Conservation (phyloP, 345 rosid genomes). For the Citropsis articulata region DNA sequence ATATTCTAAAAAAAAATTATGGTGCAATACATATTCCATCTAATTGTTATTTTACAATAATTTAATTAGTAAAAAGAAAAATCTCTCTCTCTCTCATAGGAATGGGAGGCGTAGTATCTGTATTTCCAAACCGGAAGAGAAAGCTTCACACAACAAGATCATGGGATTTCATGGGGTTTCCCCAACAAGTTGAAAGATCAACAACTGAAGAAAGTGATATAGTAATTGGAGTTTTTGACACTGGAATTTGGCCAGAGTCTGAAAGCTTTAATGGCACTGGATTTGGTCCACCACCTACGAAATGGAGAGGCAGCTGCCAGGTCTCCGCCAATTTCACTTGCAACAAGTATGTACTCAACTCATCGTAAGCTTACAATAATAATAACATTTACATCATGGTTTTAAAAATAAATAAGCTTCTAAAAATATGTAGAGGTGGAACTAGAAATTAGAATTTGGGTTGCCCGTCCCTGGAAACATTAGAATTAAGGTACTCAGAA, state of each 20-base stretch:
- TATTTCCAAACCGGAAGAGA: constrained; percentile 20
- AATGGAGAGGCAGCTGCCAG: constrained; percentile 27
- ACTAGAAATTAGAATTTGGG: too few species aligned
- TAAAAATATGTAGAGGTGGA: too few species aligned
- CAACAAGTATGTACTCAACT: constrained; percentile 17
- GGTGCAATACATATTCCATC: too few species aligned
- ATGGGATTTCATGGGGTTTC: constrained; percentile 25
- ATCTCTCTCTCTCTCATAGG: background rate
- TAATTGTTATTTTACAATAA: too few species aligned
- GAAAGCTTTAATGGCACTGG: constrained; percentile 29
- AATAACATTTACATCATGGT: too few species aligned
- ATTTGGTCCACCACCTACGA: constrained; percentile 23
- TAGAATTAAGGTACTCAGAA: too few species aligned
- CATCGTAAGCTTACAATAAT: too few species aligned
- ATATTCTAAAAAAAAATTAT: too few species aligned
- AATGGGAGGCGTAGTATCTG: constrained; percentile 22
- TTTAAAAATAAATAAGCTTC: too few species aligned
- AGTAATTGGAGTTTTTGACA: constrained; percentile 10
- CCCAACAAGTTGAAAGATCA: background rate
- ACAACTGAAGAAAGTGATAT: constrained; percentile 2
- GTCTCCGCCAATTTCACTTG: constrained; percentile 23
- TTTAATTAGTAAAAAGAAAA: too few species aligned
- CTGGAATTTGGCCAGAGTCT: constrained; percentile 28
- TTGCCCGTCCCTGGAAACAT: too few species aligned
- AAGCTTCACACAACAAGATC: constrained; percentile 26